These are phyloP conservation scores for Antarctomyces pellizariae DNA, from an alignment of 495 filamentous ascomycete genomes.

Conservation along the genomic window DNA sequence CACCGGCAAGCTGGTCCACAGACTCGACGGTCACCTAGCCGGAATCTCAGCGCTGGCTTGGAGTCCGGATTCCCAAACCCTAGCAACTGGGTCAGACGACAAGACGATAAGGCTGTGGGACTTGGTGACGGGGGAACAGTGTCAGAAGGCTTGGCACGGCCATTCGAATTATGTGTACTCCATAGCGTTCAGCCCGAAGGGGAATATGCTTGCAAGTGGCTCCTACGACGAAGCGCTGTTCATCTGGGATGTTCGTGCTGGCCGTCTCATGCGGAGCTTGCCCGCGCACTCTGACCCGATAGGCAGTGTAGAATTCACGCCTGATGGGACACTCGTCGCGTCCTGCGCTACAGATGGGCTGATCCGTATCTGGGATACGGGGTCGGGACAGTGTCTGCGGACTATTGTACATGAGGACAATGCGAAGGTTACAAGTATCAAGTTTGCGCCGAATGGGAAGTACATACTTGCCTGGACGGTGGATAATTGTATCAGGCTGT, in stretches of 20 bases:
- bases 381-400: constrained; percentile 81
- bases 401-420: constrained; percentile 95
- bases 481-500: constrained; percentile 72
- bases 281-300: constrained; percentile 93
- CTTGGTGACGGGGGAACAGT: constrained; percentile 38
- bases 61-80: constrained; percentile 62
- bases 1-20: constrained; percentile 58
- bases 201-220: constrained; percentile 83
- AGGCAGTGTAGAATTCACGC: constrained; percentile 73
- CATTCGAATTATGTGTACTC: constrained; percentile 94
- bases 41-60: constrained; percentile 79
- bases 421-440: constrained; percentile 68
- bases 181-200: constrained; percentile 83
- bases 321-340: constrained; percentile 76
- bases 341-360: constrained; percentile 79
- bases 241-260: constrained; percentile 81
- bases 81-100: constrained; percentile 87
- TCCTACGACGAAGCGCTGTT: constrained; percentile 96
- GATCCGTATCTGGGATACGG: constrained; percentile 88
- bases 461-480: constrained; percentile 81
- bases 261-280: constrained; percentile 61
- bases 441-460: constrained; percentile 82
- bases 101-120: constrained; percentile 92
- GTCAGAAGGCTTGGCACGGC: constrained; percentile 37
- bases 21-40: constrained; percentile 80